These are phyloP conservation scores for Xylariaceae sp. DNA, from an alignment of 2,329 filamentous ascomycete genomes.

Conservation along the genomic window DNA sequence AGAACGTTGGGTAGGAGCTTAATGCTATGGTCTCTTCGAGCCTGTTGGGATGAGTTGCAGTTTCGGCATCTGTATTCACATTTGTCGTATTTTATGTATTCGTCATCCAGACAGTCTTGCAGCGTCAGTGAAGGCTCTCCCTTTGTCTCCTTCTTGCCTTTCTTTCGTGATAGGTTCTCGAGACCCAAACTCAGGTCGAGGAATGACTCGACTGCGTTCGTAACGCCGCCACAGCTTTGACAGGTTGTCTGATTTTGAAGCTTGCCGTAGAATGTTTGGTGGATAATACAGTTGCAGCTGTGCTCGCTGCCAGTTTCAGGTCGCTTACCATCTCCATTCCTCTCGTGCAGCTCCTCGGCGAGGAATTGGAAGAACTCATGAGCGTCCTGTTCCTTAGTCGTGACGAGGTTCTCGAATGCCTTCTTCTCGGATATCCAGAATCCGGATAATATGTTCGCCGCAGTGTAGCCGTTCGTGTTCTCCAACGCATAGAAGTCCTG, in stretches of 20 bases:
- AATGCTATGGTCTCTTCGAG: slow-evolving; percentile 83
- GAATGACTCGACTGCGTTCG: slow-evolving; percentile 85
- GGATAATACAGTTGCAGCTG: slow-evolving; percentile 87
- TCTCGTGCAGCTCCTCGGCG: slow-evolving; percentile 86
- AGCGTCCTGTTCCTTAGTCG: slow-evolving; percentile 94
- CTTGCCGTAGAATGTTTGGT: slow-evolving; percentile 93
- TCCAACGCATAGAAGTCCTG: slow-evolving; percentile 75
- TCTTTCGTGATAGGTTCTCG: slow-evolving; percentile 75
- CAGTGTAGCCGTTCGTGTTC: slow-evolving; percentile 87
- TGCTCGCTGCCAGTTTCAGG: slow-evolving; percentile 65
- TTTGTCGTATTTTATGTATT: slow-evolving; percentile 86
- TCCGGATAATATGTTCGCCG: slow-evolving; percentile 85
- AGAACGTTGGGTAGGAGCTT: slow-evolving; percentile 87
- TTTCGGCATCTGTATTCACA: slow-evolving; percentile 88
- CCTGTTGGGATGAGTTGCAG: slow-evolving; percentile 79
- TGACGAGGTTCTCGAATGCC: slow-evolving; percentile 77
- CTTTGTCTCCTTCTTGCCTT: slow-evolving; percentile 60
- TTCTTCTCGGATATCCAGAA: slow-evolving; percentile 87
- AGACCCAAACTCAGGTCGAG: slow-evolving; percentile 89
- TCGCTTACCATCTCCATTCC: slow-evolving; percentile 74
- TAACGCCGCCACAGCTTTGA: slow-evolving; percentile 82
- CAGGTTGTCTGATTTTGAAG: slow-evolving; percentile 91
- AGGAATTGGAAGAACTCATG: slow-evolving; percentile 98
- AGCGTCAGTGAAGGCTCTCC: slow-evolving; percentile 61
- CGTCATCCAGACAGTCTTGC: slow-evolving; percentile 78